Evolutionary conservation across 148 eudicot species (phyloP), one percentile per base, ranked within the genome.

Genomic region (Nepenthes gracilis): DNA sequence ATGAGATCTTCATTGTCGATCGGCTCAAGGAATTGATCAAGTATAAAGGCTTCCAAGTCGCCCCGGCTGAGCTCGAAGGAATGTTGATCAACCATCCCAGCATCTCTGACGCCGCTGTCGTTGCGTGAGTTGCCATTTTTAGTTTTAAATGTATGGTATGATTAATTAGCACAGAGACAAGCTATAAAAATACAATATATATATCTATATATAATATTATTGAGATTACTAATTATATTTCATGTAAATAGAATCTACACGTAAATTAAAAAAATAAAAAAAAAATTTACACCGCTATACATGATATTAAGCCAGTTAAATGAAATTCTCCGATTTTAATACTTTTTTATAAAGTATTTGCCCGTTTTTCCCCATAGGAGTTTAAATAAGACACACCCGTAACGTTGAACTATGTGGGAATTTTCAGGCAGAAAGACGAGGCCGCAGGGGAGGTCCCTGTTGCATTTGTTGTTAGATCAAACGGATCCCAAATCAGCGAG

Each of bases 401-500:
- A 23, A 23, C 23, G 9, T 7, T 62, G 14, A 13, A 7, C 62
- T 55, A 8, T 40, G 45, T 8, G 4, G 9, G 4, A 38, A n/a
- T 51, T 23, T 68, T 9, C 80, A 90, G 97, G 60, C 82, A 80
- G 83, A 88, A 79, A 70, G 90, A 91, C 59, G 93, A 80, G 55
- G 90, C 80, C 50, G 97, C 97, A 1, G 97, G 97, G 35, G 97
- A 91, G 64, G 86, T 91, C 9, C 97, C 97, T 0, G 90, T 87
- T 37, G 96, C 97, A 23, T 91, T 87, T 72, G 89, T 91, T 15
- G 93, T 91, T 43, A 74, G 69, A 13, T 74, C 93, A 10, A 78
- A 81, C 47, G 97, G 86, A 11, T 77, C 70, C 35, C 77, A 81
- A 47, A 83, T 91, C 23, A 78, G 75, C 0, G 97, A 91, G 50